Evolutionary conservation across 2,329 filamentous ascomycete species (phyloP).

Genomic region (Neopestalotiopsis rosae): DNA sequence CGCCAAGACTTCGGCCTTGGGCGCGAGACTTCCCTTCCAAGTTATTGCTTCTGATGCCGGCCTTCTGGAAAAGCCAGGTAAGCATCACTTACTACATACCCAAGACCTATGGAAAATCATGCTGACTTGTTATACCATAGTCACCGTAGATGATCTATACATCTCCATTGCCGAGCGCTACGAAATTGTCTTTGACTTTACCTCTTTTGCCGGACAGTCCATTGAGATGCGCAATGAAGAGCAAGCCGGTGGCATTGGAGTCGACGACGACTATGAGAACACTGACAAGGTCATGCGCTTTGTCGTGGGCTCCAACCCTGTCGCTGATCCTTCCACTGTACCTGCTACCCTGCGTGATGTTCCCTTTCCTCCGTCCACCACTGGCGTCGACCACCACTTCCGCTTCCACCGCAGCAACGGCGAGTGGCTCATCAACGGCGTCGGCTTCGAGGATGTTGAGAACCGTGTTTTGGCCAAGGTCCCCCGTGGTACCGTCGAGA

Average conservation of each 20-base stretch:
- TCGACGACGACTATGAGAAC: slow-evolving; percentile 54
- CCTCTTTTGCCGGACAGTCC: slow-evolving; percentile 51
- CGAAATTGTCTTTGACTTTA: slow-evolving; percentile 63
- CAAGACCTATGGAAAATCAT: slow-evolving; percentile 24
- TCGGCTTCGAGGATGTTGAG: slow-evolving; percentile 49
- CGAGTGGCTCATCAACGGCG: slow-evolving; percentile 56
- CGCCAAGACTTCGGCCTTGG: slow-evolving; percentile 36
- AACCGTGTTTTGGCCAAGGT: slow-evolving; percentile 54
- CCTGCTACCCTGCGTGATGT: slow-evolving; percentile 42
- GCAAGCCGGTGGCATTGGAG: slow-evolving; percentile 43
- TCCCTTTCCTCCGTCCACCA: slow-evolving; percentile 42
- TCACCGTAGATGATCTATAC: slow-evolving; percentile 41
- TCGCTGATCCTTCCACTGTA: slow-evolving; percentile 41
- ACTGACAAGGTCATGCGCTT: slow-evolving; percentile 60
- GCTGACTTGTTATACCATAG: slow-evolving; percentile 21
- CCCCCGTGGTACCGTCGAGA: slow-evolving; percentile 50
- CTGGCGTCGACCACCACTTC: slow-evolving; percentile 49
- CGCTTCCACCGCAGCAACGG: slow-evolving; percentile 49
- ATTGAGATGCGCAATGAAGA: slow-evolving; percentile 43
- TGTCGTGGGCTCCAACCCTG: slow-evolving; percentile 45
- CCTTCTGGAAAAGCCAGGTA: slow-evolving; percentile 48
- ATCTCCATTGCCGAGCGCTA: slow-evolving; percentile 63
- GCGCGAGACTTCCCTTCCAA: slow-evolving; percentile 47
- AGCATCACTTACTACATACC: not conserved
- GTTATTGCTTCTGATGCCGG: slow-evolving; percentile 61